Evolutionary conservation across 768 basidiomycete genomes (phyloP).

Genomic region (Suillus alpinus): DNA sequence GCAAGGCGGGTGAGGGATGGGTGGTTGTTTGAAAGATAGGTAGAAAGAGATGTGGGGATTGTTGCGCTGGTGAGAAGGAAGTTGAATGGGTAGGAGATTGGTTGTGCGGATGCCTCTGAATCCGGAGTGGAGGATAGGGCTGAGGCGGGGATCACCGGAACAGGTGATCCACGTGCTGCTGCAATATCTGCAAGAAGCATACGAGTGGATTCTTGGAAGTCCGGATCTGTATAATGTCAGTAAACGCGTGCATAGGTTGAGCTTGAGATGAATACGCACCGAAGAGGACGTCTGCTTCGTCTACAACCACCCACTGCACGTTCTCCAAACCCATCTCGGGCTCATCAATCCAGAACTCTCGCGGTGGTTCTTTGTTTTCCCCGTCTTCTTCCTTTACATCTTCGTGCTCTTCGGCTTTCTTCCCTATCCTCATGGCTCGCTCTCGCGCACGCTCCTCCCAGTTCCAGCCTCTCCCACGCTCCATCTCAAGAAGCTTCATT

Average conservation of each 20-base stretch:
- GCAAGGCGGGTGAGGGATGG: conserved; percentile 69
- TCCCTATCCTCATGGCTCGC: conserved; percentile 21
- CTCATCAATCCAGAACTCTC: conserved; percentile 42
- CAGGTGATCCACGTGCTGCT: conserved; percentile 42
- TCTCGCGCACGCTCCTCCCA: conserved; percentile 29
- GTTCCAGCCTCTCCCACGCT: conserved; percentile 54
- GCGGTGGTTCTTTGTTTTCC: conserved; percentile 11
- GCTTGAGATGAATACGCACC: conserved; percentile 43
- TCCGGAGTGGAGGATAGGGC: conserved; percentile 14
- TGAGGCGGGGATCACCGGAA: conserved; percentile 15
- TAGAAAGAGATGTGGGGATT: conserved; percentile 71
- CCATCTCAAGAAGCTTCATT: conserved; percentile 60
- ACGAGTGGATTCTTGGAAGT: conserved; percentile 76
- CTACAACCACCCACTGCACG: conserved; percentile 87
- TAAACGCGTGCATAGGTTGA: neutral
- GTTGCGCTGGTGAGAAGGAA: conserved; percentile 84
- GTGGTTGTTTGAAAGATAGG: conserved; percentile 61
- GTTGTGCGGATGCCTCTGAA: conserved; percentile 9
- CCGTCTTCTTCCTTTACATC: conserved; percentile 23
- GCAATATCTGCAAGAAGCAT: conserved; percentile 69
- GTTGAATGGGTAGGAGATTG: conserved; percentile 67
- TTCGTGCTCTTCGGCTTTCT: conserved; percentile 27
- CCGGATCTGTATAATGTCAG: conserved; percentile 52
- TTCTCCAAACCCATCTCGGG: conserved; percentile 62
- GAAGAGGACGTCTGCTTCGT: conserved; percentile 89